A percentile compares a stretch with the other conserved stretches of the same genome.
These are phyloP conservation scores for Leccinum olivaceopallidum DNA, from an alignment of 768 basidiomycete species.

Conservation along the genomic window DNA sequence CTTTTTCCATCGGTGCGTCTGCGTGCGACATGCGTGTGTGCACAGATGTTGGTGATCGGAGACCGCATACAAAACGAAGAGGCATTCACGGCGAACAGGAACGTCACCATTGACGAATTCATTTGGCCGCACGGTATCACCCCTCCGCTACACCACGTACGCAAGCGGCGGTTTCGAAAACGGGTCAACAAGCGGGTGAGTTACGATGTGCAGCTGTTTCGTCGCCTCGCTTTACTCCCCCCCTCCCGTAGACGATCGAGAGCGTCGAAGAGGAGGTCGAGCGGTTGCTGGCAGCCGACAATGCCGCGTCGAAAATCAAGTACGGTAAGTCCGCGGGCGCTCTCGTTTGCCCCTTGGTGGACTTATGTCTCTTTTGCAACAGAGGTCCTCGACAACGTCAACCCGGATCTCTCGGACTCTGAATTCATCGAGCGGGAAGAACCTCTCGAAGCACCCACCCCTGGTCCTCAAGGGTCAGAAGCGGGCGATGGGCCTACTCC, in stretches of 20 bases:
- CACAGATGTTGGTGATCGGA: constrained; percentile 90
- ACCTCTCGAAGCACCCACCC: constrained; percentile 64
- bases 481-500: constrained; percentile 63
- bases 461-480: constrained; percentile 67
- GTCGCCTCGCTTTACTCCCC: constrained; percentile 3
- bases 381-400: constrained; percentile 90
- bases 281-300: constrained; percentile 78
- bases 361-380: constrained; percentile 5
- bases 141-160: constrained; percentile 85
- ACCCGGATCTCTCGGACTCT: constrained; percentile 87
- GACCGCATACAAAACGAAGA: constrained; percentile 74
- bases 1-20: constrained; percentile 4
- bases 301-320: constrained; percentile 70
- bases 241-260: constrained; percentile 72
- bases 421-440: constrained; percentile 76
- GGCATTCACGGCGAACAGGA: constrained; percentile 55
- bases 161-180: constrained; percentile 92
- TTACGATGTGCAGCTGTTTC: constrained; percentile 1
- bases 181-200: constrained; percentile 78
- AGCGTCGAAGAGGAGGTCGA: constrained; percentile 94
- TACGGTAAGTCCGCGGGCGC: constrained; percentile 51
- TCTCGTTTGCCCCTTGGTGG: neutral
- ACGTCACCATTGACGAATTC: constrained; percentile 91
- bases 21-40: constrained; percentile 14
- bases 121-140: constrained; percentile 98